Base-by-base conservation (phyloP, 1,139 yeast species). In the Meyerozyma smithsonii region DNA sequence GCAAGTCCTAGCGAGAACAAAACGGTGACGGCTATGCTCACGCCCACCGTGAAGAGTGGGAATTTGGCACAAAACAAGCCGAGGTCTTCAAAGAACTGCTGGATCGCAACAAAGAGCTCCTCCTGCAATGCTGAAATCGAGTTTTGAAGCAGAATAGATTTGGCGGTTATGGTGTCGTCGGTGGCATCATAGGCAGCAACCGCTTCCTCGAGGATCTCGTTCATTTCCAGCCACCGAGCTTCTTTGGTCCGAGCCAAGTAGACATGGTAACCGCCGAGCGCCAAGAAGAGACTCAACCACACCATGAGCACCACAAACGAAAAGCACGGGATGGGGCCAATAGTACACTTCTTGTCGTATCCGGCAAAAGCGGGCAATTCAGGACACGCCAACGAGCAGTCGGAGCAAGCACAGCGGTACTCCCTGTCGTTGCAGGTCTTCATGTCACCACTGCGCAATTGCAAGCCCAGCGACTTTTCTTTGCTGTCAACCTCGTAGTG, bases 321-420 rank as follows among this genome's bases (percentile, higher is more conserved):
- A 47, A 84, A 79, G 55, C 96, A 89, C 0, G 92, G 88, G 4
- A 89, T 42, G 0, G 65, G 58, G 0, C 85, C 89, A 3, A 86
- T 71, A 16, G 58, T 64, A 58, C 96, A 86, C 6, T 43, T 45
- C 1, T 58, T 49, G 2, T 56, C 48, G 21, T 62, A 58, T 17
- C 57, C 61, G 1, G 65, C 56, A 8, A 77, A 69, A 2, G 55
- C 54, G 0, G 80, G 78, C 23, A 90, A 67, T 1, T 49, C 55
- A 0, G 97, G 97, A 55, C 98, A 92, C 1, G 90, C 74, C 5
- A 60, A 66, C 0, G 84, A 78, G 58, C 98, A 92, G 61, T 92
- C 98, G 0, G 96, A 75, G 55, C 98, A 92, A 0, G 97, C 87
- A 62, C 98, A 89, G 48, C 75, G 74, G 55, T 74, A 90, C 35